Evolutionary conservation across 2,329 filamentous ascomycete genomes (phyloP), one percentile per base, ranked within the genome.

Genomic region (Periconia macrospinosa): DNA sequence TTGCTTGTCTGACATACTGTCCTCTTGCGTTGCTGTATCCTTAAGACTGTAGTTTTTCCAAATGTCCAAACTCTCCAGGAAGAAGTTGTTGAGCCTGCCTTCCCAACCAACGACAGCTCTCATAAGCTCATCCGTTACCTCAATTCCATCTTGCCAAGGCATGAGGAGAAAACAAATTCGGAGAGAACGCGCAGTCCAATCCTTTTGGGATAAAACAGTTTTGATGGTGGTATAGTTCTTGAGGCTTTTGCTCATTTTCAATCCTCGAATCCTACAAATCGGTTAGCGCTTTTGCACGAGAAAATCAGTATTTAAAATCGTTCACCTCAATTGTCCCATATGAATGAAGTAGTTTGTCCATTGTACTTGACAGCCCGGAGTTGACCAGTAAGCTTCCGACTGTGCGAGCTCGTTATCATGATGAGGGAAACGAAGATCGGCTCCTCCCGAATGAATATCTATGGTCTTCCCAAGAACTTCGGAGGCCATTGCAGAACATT

Each of bases 181-280:
- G 76, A 96, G 82, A 50, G 85, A 86, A 57, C 92, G 81, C 1
- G 91, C 80, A 0, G 89, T 93, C 78, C 90, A 96, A 41, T 84
- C 81, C 37, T 81, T 81, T 37, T 78, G 75, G 3, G 77, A 75
- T 6, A 97, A 77, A 0, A 92, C 91, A 70, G 93, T 89, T 41
- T 89, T 83, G 58, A 97, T 94, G 0, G 92, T 96, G 44, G 91
- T 90, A 74, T 96, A 96, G 73, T 96, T 96, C 79, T 96, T 96
- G 54, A 96, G 76, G 13, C 86, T 91, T 74, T 96, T 96, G 56
- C 88, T 92, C 92, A 97, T 97, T n/a, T n/a, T n/a, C 15, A 86
- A 90, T 0, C 92, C 92, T 54, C 47, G 52, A 47, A 54, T 50
- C 37, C 50, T 53, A 53, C n/a, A n/a, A n/a, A 54, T 54, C 37